Conservation (phyloP, 768 basidiomycete genomes). For the Rhodotorula babjevae region DNA sequence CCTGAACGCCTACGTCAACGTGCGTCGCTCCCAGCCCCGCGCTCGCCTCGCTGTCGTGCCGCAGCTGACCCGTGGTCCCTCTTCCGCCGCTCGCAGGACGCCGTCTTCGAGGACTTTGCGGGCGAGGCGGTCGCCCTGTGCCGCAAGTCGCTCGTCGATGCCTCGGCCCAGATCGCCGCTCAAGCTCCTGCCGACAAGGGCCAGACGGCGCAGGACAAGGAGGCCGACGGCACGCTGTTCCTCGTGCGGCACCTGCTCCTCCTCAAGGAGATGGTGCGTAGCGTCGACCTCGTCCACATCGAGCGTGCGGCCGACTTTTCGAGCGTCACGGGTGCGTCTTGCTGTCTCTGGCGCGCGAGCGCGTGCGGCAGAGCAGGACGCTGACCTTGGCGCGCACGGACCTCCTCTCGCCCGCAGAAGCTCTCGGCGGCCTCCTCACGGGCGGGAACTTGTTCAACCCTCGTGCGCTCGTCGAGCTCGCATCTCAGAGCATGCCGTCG, state of each 20-base stretch:
- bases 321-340: constrained; percentile 33
- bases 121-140: constrained; percentile 84
- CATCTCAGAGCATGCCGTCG: constrained; percentile 33
- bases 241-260: constrained; percentile 83
- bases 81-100: too few relatives aligned
- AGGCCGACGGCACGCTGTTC: constrained; percentile 75
- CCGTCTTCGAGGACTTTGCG: constrained; percentile 92
- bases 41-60: too few relatives aligned
- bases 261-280: constrained; percentile 80
- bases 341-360: too few relatives aligned
- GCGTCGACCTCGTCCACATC: constrained; percentile 61
- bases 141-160: constrained; percentile 69
- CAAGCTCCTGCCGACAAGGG: constrained; percentile 8
- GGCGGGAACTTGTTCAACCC: constrained; percentile 37
- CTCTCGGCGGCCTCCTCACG: constrained; percentile 23
- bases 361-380: too few relatives aligned
- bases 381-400: too few relatives aligned
- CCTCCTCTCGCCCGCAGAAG: too few relatives aligned
- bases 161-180: constrained; percentile 61
- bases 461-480: constrained; percentile 16
- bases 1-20: constrained; percentile 87
- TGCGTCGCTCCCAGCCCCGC: too few relatives aligned
- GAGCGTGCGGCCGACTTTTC: constrained; percentile 50
- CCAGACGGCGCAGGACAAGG: constrained; percentile 40
- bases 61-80: too few relatives aligned